Evolutionary conservation across 1,139 yeast genomes (phyloP).

Genomic region (Hyphopichia pseudoburtonii): DNA sequence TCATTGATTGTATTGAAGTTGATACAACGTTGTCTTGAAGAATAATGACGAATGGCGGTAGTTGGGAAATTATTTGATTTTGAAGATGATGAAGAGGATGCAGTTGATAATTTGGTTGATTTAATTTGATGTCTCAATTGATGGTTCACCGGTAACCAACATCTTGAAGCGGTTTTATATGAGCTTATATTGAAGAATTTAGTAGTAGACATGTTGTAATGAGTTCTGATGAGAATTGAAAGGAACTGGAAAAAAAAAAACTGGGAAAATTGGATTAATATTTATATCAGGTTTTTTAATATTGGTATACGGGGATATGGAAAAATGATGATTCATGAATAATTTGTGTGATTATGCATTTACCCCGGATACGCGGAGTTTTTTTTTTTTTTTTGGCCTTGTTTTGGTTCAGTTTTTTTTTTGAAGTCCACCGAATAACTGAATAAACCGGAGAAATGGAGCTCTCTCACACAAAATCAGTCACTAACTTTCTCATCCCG

Average conservation of each 20-base stretch:
- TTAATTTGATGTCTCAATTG: conserved; percentile 10
- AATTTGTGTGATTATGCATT: too few relatives aligned
- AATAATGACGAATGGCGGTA: conserved; percentile 32
- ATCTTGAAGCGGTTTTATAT: conserved; percentile 45
- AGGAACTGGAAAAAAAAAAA: conserved; percentile 2
- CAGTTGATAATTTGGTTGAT: too few relatives aligned
- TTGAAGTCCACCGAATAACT: background rate
- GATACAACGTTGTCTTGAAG: conserved; percentile 40
- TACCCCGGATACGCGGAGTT: background rate
- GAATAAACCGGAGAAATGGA: too few relatives aligned
- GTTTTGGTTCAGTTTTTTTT: background rate
- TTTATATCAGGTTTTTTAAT: background rate
- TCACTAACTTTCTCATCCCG: too few relatives aligned
- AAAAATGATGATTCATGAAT: too few relatives aligned
- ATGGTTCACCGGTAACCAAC: conserved; percentile 39
- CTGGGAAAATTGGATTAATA: background rate
- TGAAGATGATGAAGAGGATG: conserved; percentile 6
- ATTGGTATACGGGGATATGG: background rate
- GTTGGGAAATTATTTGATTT: conserved; percentile 9
- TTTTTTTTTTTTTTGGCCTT: conserved; percentile 1
- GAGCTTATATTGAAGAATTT: conserved; percentile 37
- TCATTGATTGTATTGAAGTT: conserved; percentile 37
- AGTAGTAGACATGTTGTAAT: conserved; percentile 26
- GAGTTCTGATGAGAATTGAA: background rate
- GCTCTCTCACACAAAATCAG: too few relatives aligned